Evolutionary conservation across 768 basidiomycete genomes (phyloP).

Genomic region (Phlegmacium glaucopus): DNA sequence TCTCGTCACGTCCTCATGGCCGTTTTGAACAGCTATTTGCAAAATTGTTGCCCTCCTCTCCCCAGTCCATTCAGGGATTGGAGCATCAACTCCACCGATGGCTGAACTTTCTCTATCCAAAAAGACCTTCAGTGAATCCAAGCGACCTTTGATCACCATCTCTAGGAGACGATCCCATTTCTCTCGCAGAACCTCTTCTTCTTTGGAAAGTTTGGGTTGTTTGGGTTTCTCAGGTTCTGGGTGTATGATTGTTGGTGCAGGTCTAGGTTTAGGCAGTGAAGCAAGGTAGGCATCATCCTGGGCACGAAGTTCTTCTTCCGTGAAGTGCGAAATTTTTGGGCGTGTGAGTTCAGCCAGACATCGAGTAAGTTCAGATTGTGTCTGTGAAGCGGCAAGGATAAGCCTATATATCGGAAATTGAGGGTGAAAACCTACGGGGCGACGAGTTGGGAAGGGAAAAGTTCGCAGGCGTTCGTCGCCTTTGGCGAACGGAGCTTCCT

Average conservation of each 20-base stretch:
- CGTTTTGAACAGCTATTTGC: slow-evolving; percentile 68
- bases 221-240: slow-evolving; percentile 42
- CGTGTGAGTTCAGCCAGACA: slow-evolving; percentile 84
- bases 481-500: slow-evolving; percentile 72
- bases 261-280: slow-evolving; percentile 81
- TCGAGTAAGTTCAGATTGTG: slow-evolving; percentile 83
- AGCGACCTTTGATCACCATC: slow-evolving; percentile 82
- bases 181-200: slow-evolving; percentile 76
- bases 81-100: slow-evolving; percentile 58
- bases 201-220: slow-evolving; percentile 63
- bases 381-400: slow-evolving; percentile 43
- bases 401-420: neutral
- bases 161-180: slow-evolving; percentile 85
- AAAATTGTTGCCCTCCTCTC: slow-evolving; percentile 65
- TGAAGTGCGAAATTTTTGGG: slow-evolving; percentile 82
- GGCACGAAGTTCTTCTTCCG: slow-evolving; percentile 76
- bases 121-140: slow-evolving; percentile 79
- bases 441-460: slow-evolving; percentile 94
- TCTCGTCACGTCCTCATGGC: slow-evolving; percentile 69
- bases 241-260: slow-evolving; percentile 36
- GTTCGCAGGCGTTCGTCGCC: slow-evolving; percentile 81
- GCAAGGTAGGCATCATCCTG: slow-evolving; percentile 90
- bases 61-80: slow-evolving; percentile 69
- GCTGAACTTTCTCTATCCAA: slow-evolving; percentile 68
- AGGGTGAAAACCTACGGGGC: slow-evolving; percentile 62